These are phyloP conservation scores for Leishmania braziliensis DNA, from an alignment of 208 protist species.

Conservation along the genomic window DNA sequence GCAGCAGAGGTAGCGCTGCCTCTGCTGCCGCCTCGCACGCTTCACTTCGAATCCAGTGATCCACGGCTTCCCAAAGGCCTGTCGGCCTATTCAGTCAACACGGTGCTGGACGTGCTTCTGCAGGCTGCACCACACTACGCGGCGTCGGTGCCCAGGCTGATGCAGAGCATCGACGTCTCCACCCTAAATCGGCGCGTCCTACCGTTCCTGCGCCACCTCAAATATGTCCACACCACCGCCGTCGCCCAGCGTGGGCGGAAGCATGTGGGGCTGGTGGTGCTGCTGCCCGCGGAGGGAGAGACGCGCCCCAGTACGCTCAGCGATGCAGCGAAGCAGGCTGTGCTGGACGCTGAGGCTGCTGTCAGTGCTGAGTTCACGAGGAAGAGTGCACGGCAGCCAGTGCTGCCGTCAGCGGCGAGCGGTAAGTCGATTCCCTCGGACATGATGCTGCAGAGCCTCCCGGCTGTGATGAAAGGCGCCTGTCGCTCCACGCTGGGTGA, in stretches of 20 bases:
- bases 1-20: not conserved
- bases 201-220: slow-evolving; percentile 50
- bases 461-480: slow-evolving; percentile 35
- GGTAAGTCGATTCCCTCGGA: slow-evolving; percentile 22
- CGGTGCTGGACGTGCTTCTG: slow-evolving; percentile 57
- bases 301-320: slow-evolving; percentile 18
- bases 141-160: slow-evolving; percentile 46
- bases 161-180: slow-evolving; percentile 38
- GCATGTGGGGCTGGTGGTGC: slow-evolving; percentile 70
- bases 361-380: not conserved
- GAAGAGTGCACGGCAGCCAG: not conserved
- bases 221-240: slow-evolving; percentile 56
- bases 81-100: slow-evolving; percentile 55
- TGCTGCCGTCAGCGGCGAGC: slow-evolving; percentile 6
- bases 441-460: slow-evolving; percentile 48
- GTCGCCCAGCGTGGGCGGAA: slow-evolving; percentile 26
- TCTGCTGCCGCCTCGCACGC: not conserved
- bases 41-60: slow-evolving; percentile 9
- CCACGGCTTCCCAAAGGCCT: slow-evolving; percentile 51
- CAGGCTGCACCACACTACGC: slow-evolving; percentile 47
- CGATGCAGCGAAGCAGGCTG: slow-evolving; percentile 32
- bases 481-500: slow-evolving; percentile 24
- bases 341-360: slow-evolving; percentile 23
- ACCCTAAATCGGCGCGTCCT: slow-evolving; percentile 57
- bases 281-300: slow-evolving; percentile 27